These are phyloP conservation scores for Albatrellus sp. DNA, from an alignment of 1,284 basidiomycete genomes.

Conservation along the genomic window DNA sequence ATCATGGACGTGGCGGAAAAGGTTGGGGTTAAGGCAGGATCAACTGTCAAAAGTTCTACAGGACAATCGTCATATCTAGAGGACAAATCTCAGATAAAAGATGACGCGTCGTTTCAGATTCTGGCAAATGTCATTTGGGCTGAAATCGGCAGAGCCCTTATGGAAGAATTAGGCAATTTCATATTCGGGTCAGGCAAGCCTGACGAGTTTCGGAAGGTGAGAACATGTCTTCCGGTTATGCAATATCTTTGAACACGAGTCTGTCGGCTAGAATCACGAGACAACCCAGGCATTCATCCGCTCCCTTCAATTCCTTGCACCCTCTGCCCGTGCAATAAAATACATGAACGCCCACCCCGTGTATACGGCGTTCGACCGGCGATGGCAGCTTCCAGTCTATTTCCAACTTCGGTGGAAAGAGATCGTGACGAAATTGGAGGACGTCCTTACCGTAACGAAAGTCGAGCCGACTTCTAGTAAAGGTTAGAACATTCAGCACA, in stretches of 20 bases:
- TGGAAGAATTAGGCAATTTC: slow-evolving; percentile 70
- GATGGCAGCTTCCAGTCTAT: slow-evolving; percentile 95
- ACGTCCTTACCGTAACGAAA: slow-evolving; percentile 34
- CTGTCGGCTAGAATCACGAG: slow-evolving; percentile 54
- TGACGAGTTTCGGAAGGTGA: slow-evolving; percentile 78
- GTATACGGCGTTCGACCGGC: slow-evolving; percentile 63
- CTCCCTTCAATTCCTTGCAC: slow-evolving; percentile 74
- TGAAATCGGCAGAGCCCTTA: slow-evolving; percentile 66
- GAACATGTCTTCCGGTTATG: slow-evolving; percentile 11
- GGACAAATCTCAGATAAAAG: slow-evolving; percentile 10
- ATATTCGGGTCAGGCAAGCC: slow-evolving; percentile 90
- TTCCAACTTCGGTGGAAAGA: slow-evolving; percentile 98
- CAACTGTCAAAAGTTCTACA: slow-evolving; percentile 3
- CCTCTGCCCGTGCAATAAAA: slow-evolving; percentile 58
- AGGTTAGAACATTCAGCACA: slow-evolving; percentile 14
- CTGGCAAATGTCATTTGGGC: slow-evolving; percentile 84
- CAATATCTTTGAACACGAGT: not conserved
- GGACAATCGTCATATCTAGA: not conserved
- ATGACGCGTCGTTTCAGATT: slow-evolving; percentile 48
- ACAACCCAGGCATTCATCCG: slow-evolving; percentile 77
- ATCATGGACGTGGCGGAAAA: slow-evolving; percentile 72
- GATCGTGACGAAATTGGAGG: slow-evolving; percentile 69
- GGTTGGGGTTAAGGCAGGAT: slow-evolving; percentile 35
- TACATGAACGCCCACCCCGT: slow-evolving; percentile 62
- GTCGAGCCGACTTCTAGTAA: slow-evolving; percentile 28